Evolutionary conservation across 1,284 basidiomycete genomes (phyloP).

Genomic region (Anthracocystis panici-leucophaei): DNA sequence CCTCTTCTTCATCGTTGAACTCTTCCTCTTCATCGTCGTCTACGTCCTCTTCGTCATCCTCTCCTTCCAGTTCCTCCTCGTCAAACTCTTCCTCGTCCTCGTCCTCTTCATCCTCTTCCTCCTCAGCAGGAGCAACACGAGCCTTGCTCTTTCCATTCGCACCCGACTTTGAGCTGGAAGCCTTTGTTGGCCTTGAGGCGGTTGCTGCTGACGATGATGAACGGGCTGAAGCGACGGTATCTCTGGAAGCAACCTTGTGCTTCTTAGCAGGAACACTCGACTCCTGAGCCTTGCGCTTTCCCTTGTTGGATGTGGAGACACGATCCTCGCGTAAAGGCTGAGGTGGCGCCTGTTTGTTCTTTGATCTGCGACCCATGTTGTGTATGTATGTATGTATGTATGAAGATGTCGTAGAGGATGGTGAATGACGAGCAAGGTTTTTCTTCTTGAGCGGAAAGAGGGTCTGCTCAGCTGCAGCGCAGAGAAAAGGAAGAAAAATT

Average conservation of each 20-base stretch:
- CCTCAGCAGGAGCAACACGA: constrained; percentile 14
- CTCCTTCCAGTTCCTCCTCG: constrained; percentile 45
- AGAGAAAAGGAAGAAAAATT: constrained; percentile 1
- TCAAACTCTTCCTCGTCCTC: constrained; percentile 71
- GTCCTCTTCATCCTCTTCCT: constrained; percentile 71
- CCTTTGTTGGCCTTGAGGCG: constrained; percentile 61
- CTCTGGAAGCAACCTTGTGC: constrained; percentile 40
- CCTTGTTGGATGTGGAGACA: constrained; percentile 51
- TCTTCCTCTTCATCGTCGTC: constrained; percentile 43
- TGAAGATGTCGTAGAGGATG: not conserved
- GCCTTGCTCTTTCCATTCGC: constrained; percentile 33
- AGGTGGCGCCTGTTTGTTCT: constrained; percentile 87
- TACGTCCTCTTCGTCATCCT: constrained; percentile 70
- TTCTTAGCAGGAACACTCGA: constrained; percentile 55
- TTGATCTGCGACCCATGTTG: constrained; percentile 86
- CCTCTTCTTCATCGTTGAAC: constrained; percentile 32
- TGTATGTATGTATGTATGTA: not conserved
- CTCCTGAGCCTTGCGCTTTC: constrained; percentile 70
- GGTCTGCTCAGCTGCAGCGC: constrained; percentile 12
- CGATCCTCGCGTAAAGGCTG: constrained; percentile 75
- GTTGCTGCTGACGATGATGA: constrained; percentile 71
- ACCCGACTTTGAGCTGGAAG: constrained; percentile 20
- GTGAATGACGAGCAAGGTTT: constrained; percentile 5
- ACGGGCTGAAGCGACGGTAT: constrained; percentile 36
- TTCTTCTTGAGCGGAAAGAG: constrained; percentile 4